Conservation (phyloP, 805 yeast species). For the Ogataea kodamae region DNA sequence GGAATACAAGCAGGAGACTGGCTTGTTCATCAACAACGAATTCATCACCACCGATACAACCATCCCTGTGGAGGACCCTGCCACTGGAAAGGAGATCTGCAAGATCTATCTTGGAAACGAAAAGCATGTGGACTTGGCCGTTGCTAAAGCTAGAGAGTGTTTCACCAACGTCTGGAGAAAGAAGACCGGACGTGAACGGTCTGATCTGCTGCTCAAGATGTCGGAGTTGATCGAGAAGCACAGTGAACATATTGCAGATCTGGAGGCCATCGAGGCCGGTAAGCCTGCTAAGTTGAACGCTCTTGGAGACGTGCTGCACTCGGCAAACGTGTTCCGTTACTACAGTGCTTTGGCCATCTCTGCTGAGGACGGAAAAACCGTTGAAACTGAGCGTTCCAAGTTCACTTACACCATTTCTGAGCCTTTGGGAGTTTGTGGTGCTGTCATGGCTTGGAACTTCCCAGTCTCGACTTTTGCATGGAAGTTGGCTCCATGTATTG, state of each 20-base stretch:
- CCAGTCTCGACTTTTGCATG: conserved; percentile 66
- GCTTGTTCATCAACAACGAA: conserved; percentile 85
- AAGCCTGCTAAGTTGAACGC: conserved; percentile 53
- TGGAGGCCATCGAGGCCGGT: conserved; percentile 61
- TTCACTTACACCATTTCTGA: conserved; percentile 61
- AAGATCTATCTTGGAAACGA: conserved; percentile 48
- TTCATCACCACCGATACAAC: conserved; percentile 52
- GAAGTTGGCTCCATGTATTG: conserved; percentile 67
- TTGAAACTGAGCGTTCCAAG: conserved; percentile 56
- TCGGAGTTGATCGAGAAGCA: conserved; percentile 49
- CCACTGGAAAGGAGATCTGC: conserved; percentile 50
- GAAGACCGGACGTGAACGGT: conserved; percentile 43
- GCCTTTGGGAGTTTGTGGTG: conserved; percentile 70
- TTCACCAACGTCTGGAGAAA: conserved; percentile 46
- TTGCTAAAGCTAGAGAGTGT: conserved; percentile 48
- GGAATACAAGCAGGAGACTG: conserved; percentile 66
- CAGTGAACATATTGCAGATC: conserved; percentile 47
- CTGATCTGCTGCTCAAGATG: conserved; percentile 44
- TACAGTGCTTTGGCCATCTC: conserved; percentile 78
- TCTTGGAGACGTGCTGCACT: conserved; percentile 54
- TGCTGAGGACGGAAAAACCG: conserved; percentile 54
- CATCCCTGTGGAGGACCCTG: conserved; percentile 56
- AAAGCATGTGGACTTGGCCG: conserved; percentile 54
- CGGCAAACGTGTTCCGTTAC: conserved; percentile 55
- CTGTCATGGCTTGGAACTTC: conserved; percentile 72